Percentiles rank a stretch among this genome's conserved stretches.
phyloP scores from a whole-genome alignment of 208 protist species.

The Trypanosoma melophagium region DNA sequence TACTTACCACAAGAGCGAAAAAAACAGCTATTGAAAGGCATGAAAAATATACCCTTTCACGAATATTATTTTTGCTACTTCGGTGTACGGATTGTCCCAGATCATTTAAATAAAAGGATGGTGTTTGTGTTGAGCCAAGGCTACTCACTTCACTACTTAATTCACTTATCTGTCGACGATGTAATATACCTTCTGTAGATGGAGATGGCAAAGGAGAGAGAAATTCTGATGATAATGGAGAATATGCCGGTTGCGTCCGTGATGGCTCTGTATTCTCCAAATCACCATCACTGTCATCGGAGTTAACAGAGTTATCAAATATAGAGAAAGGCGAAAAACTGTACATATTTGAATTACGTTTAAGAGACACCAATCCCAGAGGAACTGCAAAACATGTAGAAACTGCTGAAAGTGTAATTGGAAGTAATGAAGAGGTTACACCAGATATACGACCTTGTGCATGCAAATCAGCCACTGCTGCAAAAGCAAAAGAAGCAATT shows the following conservation, averaged over 20 bases:
- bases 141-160: not conserved
- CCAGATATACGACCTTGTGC: constrained; percentile 14
- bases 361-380: constrained; percentile 67
- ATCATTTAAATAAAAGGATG: not conserved
- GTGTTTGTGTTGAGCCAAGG: not conserved
- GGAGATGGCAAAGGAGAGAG: not conserved
- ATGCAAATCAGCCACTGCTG: constrained; percentile 43
- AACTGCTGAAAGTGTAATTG: constrained; percentile 52
- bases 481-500: constrained; percentile 57
- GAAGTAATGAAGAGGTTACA: constrained; percentile 40
- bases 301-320: constrained; percentile 28
- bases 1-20: constrained; percentile 42
- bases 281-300: constrained; percentile 34
- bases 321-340: constrained; percentile 35
- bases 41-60: constrained; percentile 12
- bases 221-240: not conserved
- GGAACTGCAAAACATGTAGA: constrained; percentile 57
- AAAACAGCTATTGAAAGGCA: constrained; percentile 22
- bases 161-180: constrained; percentile 8
- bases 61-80: not conserved
- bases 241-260: not conserved
- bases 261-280: not conserved
- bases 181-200: not conserved
- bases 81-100: no score
- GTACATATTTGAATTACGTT: constrained; percentile 54